phyloP scores from a whole-genome alignment of 2,329 filamentous ascomycete genomes.

The Ascochyta rabiei region DNA sequence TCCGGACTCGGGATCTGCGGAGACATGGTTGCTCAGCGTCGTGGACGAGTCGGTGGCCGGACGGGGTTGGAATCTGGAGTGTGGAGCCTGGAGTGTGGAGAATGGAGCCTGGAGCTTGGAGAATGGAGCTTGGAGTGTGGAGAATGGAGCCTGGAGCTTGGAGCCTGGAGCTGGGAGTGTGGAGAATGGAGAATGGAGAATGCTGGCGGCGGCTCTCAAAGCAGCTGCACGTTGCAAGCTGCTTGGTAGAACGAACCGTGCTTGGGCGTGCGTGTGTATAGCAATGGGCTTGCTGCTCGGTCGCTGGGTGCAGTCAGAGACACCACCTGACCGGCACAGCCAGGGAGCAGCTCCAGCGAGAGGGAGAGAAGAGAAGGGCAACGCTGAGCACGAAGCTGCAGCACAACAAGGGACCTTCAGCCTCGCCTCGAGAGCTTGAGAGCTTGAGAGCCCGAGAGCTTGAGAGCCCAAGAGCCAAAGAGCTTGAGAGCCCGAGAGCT shows the following conservation, averaged over 20 bases:
- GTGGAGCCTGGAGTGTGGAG: neutral
- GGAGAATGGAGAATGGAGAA: neutral
- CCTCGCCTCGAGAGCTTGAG: neutral
- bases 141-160: neutral
- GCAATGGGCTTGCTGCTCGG: neutral
- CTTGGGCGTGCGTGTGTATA: neutral
- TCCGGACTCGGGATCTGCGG: slow-evolving; percentile 2
- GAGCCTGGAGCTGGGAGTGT: neutral
- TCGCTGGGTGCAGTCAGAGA: neutral
- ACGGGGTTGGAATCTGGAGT: neutral
- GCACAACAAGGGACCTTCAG: neutral
- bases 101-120: neutral
- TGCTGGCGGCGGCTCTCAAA: slow-evolving; percentile 2
- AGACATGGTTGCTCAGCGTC: slow-evolving; percentile 30
- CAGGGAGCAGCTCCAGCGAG: neutral
- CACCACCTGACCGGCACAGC: neutral
- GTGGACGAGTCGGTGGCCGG: neutral
- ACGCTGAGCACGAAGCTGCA: neutral
- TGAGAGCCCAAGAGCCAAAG: too few species aligned
- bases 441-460: too few species aligned
- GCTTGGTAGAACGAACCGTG: neutral
- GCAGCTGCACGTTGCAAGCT: neutral
- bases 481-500: too few species aligned
- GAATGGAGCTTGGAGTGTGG: neutral
- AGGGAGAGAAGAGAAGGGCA: neutral